Evolutionary conservation across 2,329 filamentous ascomycete species (phyloP).

Genomic region (Penicillium oxalicum): DNA sequence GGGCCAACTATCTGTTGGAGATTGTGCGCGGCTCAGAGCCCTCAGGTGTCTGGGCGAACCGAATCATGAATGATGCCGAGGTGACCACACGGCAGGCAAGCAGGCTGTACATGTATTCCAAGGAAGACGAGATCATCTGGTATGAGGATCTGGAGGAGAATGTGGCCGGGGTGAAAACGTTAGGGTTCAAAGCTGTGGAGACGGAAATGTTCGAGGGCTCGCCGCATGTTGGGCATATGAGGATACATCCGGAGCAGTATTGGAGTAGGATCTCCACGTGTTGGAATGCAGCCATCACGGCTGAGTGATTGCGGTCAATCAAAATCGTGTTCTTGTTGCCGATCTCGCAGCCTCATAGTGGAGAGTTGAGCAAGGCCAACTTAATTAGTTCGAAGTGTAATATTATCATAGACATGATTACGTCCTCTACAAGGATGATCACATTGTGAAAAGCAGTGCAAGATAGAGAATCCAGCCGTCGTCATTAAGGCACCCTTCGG

Average conservation of each 20-base stretch:
- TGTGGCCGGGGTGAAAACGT: slow-evolving; percentile 21
- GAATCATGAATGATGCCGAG: slow-evolving; percentile 13
- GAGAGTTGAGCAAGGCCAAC: background rate
- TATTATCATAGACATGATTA: no score
- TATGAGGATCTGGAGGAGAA: slow-evolving; percentile 20
- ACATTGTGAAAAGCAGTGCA: no score
- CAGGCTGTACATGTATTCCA: slow-evolving; percentile 21
- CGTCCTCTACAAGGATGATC: no score
- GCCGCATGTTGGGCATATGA: slow-evolving; percentile 57
- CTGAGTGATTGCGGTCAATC: background rate
- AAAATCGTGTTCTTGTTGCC: no score
- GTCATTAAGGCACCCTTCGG: no score
- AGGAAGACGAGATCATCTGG: slow-evolving; percentile 23
- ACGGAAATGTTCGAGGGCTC: slow-evolving; percentile 53
- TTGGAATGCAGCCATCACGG: slow-evolving; percentile 13
- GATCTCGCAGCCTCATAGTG: background rate
- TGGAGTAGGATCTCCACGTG: slow-evolving; percentile 39
- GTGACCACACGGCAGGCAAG: slow-evolving; percentile 5
- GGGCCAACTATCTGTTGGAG: slow-evolving; percentile 27
- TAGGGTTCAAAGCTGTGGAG: slow-evolving; percentile 45
- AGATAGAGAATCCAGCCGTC: no score
- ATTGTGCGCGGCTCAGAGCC: slow-evolving; percentile 10
- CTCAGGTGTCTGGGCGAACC: slow-evolving; percentile 18
- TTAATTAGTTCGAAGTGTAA: no score
- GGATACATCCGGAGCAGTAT: slow-evolving; percentile 52